Percentiles rank a stretch among this genome's conserved stretches.
These are phyloP conservation scores for Arthroderma sp. DNA, from an alignment of 2,329 filamentous ascomycete species.

Conservation along the genomic window DNA sequence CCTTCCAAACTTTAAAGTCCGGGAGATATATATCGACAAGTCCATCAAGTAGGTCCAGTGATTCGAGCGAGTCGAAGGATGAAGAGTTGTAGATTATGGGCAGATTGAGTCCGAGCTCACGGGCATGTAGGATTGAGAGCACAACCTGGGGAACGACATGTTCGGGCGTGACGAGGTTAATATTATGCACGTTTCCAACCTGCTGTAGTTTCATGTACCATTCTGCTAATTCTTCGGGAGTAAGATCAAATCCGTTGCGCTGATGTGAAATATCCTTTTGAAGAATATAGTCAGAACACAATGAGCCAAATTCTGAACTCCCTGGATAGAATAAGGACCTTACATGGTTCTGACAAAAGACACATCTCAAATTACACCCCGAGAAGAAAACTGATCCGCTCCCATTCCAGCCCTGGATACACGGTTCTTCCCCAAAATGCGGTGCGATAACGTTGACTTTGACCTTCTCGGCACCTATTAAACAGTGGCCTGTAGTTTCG, in stretches of 20 bases:
- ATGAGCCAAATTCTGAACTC: background rate
- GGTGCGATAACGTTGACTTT: constrained; percentile 77
- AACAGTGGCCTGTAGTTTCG: constrained; percentile 61
- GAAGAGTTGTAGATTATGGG: constrained; percentile 80
- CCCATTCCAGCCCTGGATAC: constrained; percentile 68
- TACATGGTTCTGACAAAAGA: constrained; percentile 61
- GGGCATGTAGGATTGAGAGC: constrained; percentile 59
- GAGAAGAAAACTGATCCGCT: constrained; percentile 72
- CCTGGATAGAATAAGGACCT: background rate
- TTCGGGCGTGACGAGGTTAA: constrained; percentile 77
- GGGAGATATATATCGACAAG: constrained; percentile 78
- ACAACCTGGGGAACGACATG: constrained; percentile 77
- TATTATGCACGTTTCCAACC: constrained; percentile 72
- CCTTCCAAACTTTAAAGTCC: constrained; percentile 73
- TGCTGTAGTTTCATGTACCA: constrained; percentile 77
- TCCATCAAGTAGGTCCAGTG: constrained; percentile 59
- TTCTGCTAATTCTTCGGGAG: constrained; percentile 62
- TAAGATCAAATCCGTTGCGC: constrained; percentile 66
- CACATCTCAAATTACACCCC: constrained; percentile 61
- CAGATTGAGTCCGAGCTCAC: constrained; percentile 53
- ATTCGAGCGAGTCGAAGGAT: constrained; percentile 62
- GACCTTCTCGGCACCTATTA: constrained; percentile 58
- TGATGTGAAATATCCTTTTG: constrained; percentile 60
- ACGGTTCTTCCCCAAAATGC: constrained; percentile 75
- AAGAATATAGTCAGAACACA: background rate